Evolutionary conservation across 192 early-diverging fungal genomes (phyloP), one percentile per base, ranked within the genome.

Genomic region (Coemansia biformis): DNA sequence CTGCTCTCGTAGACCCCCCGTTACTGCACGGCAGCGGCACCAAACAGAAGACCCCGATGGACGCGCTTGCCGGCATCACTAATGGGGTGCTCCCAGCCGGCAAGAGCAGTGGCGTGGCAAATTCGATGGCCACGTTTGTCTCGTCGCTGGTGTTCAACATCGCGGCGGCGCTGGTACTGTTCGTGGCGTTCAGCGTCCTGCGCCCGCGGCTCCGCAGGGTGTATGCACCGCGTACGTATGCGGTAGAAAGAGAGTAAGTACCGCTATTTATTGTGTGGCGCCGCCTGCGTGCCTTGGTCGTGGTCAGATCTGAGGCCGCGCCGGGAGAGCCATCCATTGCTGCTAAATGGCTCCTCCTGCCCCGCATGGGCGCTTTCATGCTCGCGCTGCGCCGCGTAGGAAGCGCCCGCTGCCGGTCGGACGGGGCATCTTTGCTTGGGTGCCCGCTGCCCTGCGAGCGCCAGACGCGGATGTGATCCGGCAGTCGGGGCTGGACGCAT

Each of bases 101-200:
- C 17, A 24, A 47, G n/a, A 16, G 37, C 31, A 43, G 23, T 1
- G 42, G 32, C 8, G 49, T 60, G 8, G 66, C 79, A 46, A 62
- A 61, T 41, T 80, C 86, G 0, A 59, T 84, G n/a, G 62, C 57
- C 23, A 81, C 83, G 2, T 89, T 92, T 49, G 50, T 78, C 1
- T 81, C 87, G 2, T 78, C 91, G 1, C 36, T 91, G 5, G 43
- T 77, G 17, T 85, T 91, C 59, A 91, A 91, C 60, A 57, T 59
- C 1, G 72, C 50, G 6, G 23, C 86, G 5, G 78, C 78, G 12
- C 28, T 76, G 7, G 59, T 36, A 1, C 48, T 87, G 18, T 77
- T 84, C 55, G 21, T 77, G 5, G 51, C 70, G 13, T 91, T 91
- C 61, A 75, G 74, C 45, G 42, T 91, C 15, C 65, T 87, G 11